phyloP scores from a whole-genome alignment of 225 moss, liverwort and hornwort genomes.

The Lunularia cruciata region DNA sequence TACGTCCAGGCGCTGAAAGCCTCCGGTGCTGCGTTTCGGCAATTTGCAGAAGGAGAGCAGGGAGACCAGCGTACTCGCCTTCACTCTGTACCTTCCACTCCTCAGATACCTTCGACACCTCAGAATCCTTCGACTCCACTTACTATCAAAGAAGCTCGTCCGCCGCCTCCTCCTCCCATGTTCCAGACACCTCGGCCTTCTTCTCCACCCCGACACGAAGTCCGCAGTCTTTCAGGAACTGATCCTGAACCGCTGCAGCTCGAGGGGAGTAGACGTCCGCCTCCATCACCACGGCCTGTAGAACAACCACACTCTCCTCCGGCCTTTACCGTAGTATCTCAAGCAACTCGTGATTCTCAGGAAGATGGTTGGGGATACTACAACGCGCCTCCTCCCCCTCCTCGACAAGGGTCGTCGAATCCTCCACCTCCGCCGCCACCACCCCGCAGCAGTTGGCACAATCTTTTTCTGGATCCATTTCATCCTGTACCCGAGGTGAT shows the following conservation, averaged over 20 bases:
- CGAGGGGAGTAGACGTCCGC: slow-evolving; percentile 1
- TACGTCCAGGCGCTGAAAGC: slow-evolving; percentile 56
- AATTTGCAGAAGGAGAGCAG: slow-evolving; percentile 67
- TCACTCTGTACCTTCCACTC: slow-evolving; percentile 21
- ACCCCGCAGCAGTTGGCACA: slow-evolving; percentile 49
- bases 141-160: slow-evolving; percentile 38
- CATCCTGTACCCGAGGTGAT: slow-evolving; percentile 17
- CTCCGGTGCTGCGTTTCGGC: slow-evolving; percentile 69
- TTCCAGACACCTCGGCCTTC: slow-evolving; percentile 41
- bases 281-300: background rate
- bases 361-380: slow-evolving; percentile 19
- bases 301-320: slow-evolving; percentile 10
- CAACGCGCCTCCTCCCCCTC: slow-evolving; percentile 34
- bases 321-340: background rate
- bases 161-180: slow-evolving; percentile 47
- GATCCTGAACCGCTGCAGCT: slow-evolving; percentile 16
- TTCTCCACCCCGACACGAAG: slow-evolving; percentile 39
- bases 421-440: slow-evolving; percentile 28
- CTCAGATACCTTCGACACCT: slow-evolving; percentile 25
- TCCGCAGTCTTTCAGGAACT: slow-evolving; percentile 3
- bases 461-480: slow-evolving; percentile 37
- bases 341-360: background rate
- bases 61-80: slow-evolving; percentile 40
- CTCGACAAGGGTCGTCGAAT: slow-evolving; percentile 35
- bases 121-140: slow-evolving; percentile 34